Evolutionary conservation across 108 stramenopile species (phyloP).

Genomic region (Discostella stelligeroides): DNA sequence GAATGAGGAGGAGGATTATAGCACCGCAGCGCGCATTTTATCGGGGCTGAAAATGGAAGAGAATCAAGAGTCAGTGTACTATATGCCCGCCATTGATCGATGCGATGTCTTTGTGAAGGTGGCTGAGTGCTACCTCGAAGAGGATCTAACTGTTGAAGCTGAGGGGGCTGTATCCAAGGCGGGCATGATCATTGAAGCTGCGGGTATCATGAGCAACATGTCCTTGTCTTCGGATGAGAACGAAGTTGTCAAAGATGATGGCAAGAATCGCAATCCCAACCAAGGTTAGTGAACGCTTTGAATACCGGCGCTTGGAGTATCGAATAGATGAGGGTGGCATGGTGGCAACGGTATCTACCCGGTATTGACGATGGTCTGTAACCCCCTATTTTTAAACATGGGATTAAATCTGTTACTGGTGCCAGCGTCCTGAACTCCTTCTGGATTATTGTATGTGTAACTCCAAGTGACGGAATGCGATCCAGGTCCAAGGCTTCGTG

Average conservation of each 20-base stretch:
- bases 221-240: constrained; percentile 15
- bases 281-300: no score
- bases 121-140: constrained; percentile 90
- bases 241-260: constrained; percentile 49
- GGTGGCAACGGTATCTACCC: no score
- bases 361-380: no score
- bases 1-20: constrained; percentile 72
- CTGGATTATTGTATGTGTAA: no score
- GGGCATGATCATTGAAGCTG: constrained; percentile 52
- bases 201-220: constrained; percentile 7
- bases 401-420: no score
- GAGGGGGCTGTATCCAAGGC: constrained; percentile 85
- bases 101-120: constrained; percentile 87
- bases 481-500: no score
- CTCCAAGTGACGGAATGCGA: no score
- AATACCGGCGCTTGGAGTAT: no score
- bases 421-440: no score
- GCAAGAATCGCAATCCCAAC: no score
- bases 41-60: constrained; percentile 78
- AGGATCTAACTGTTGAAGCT: constrained; percentile 79
- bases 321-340: no score
- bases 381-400: no score
- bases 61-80: constrained; percentile 61
- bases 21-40: constrained; percentile 68
- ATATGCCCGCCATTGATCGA: constrained; percentile 56